Conservation (phyloP, 2,329 filamentous ascomycete species). For the Cladosporium cucumerinum region DNA sequence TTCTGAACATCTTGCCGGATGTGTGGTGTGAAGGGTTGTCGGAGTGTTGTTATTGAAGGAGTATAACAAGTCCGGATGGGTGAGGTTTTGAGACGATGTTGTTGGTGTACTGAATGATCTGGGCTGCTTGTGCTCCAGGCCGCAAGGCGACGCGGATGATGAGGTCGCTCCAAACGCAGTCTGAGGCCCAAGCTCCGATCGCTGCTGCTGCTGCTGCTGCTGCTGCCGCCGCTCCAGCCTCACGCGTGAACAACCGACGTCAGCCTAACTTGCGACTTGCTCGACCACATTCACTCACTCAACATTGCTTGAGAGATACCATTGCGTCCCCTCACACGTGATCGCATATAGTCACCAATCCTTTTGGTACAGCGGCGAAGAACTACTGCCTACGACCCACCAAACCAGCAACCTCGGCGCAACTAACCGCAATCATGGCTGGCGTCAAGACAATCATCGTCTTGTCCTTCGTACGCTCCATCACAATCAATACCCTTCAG, state of each 20-base stretch:
- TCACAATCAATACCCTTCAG: background rate
- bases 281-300: background rate
- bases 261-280: background rate
- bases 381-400: background rate
- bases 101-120: background rate
- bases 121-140: slow-evolving; percentile 12
- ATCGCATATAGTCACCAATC: background rate
- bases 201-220: background rate
- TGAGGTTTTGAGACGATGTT: slow-evolving; percentile 3
- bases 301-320: background rate
- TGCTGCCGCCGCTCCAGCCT: slow-evolving; percentile 14
- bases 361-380: background rate
- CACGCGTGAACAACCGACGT: slow-evolving; percentile 12
- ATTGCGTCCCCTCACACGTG: background rate
- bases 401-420: slow-evolving; percentile 3
- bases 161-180: slow-evolving; percentile 14
- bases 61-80: slow-evolving; percentile 11
- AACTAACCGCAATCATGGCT: slow-evolving; percentile 55
- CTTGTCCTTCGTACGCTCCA: slow-evolving; percentile 77
- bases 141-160: slow-evolving; percentile 16
- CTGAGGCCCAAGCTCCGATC: slow-evolving; percentile 3
- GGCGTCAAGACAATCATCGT: slow-evolving; percentile 99
- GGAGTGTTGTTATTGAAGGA: background rate
- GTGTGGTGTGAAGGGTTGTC: slow-evolving; percentile 4
- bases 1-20: slow-evolving; percentile 80